phyloP scores from a whole-genome alignment of 1,284 basidiomycete genomes.

The Pholiota adiposa region DNA sequence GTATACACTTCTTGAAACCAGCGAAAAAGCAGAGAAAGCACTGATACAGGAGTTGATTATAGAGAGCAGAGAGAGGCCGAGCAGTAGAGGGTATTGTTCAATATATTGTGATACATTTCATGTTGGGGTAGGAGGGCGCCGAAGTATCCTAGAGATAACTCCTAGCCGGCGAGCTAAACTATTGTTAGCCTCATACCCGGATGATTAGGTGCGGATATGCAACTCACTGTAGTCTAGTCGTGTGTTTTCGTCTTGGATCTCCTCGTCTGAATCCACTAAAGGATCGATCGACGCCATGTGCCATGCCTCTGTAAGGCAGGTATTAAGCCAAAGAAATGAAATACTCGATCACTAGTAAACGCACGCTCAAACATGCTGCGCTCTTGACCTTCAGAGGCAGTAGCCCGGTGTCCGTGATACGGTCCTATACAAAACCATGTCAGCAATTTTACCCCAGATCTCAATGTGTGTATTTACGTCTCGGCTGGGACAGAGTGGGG shows the following conservation, averaged over 20 bases:
- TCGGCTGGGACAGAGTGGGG: conserved; percentile 14
- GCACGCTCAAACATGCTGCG: conserved; percentile 50
- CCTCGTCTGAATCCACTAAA: conserved; percentile 73
- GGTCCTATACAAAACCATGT: conserved; percentile 7
- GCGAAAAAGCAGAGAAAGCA: neutral
- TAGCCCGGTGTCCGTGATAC: conserved; percentile 16
- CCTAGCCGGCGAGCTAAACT: conserved; percentile 5
- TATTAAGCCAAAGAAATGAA: conserved; percentile 9
- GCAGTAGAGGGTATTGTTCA: neutral
- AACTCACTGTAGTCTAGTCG: conserved; percentile 63
- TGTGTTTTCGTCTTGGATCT: conserved; percentile 63
- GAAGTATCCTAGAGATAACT: neutral
- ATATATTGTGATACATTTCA: conserved; percentile 7
- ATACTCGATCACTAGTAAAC: conserved; percentile 14
- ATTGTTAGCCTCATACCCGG: neutral
- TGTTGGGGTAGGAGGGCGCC: conserved; percentile 10
- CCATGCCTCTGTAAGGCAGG: conserved; percentile 63
- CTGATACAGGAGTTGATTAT: neutral
- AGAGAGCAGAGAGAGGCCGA: neutral
- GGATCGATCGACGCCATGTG: conserved; percentile 67
- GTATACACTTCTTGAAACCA: conserved; percentile 16
- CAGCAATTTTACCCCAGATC: neutral
- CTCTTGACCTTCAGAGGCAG: conserved; percentile 32
- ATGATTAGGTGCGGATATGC: neutral
- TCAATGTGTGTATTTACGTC: conserved; percentile 5